These are phyloP conservation scores for Hippophae rhamnoides DNA, from an alignment of 306 rosid species.

Conservation along the genomic window DNA sequence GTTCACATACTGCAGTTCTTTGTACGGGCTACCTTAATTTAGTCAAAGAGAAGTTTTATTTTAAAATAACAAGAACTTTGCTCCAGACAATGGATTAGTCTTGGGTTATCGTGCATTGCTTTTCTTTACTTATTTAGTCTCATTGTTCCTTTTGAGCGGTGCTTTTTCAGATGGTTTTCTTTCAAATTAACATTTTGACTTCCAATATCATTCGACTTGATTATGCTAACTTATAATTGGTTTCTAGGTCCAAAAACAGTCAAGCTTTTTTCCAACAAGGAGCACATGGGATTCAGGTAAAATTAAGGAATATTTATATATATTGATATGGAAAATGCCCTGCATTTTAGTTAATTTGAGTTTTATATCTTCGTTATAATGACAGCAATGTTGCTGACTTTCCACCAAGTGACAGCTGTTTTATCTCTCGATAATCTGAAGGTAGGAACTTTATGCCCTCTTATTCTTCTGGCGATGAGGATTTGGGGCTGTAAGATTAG, in stretches of 20 bases:
- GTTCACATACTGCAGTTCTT: no score
- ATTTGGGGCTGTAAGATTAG: background rate
- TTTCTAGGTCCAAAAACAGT: slow-evolving; percentile 83
- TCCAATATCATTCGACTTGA: slow-evolving; percentile 11
- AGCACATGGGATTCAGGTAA: slow-evolving; percentile 98
- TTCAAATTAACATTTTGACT: background rate
- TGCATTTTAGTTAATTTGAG: background rate
- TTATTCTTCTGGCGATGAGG: background rate
- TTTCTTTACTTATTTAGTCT: no score
- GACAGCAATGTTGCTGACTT: slow-evolving; percentile 82
- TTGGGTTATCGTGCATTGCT: no score
- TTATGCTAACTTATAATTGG: slow-evolving; percentile 22
- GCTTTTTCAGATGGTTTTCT: no score
- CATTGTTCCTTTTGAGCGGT: no score
- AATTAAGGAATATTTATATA: slow-evolving; percentile 8
- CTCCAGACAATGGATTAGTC: no score
- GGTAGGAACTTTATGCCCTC: slow-evolving; percentile 32
- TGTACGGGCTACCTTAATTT: no score
- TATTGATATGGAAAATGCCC: slow-evolving; percentile 11
- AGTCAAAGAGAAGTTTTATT: no score
- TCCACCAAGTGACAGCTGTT: slow-evolving; percentile 67
- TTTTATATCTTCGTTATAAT: slow-evolving; percentile 23
- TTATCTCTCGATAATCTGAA: slow-evolving; percentile 59
- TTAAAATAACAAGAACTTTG: no score
- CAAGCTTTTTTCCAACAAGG: slow-evolving; percentile 86